Evolutionary conservation across 116 monocot species (phyloP).

Genomic region (Cymodocea nodosa): DNA sequence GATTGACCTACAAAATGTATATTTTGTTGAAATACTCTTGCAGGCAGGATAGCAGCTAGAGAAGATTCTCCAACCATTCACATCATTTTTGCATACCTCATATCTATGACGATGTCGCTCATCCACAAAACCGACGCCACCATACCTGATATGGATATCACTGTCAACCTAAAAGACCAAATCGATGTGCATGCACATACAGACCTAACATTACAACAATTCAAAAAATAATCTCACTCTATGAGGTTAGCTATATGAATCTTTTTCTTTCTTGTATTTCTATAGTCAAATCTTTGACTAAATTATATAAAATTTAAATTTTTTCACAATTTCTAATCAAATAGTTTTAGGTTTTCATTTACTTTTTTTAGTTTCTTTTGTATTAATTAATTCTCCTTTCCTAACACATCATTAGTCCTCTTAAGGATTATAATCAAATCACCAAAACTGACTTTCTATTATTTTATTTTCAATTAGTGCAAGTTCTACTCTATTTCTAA

Average conservation of each 20-base stretch:
- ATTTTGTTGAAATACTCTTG: background rate
- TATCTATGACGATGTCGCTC: slow-evolving; percentile 89
- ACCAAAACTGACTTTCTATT: no score
- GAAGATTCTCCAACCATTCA: background rate
- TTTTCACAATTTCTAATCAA: no score
- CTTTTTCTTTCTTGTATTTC: background rate
- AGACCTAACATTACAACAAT: background rate
- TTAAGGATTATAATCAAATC: no score
- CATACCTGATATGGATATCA: slow-evolving; percentile 32
- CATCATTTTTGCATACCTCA: slow-evolving; percentile 30
- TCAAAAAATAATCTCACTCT: background rate
- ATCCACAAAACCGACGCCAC: slow-evolving; percentile 37
- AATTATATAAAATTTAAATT: no score
- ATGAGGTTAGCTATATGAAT: background rate
- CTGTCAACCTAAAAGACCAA: background rate
- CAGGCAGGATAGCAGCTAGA: background rate
- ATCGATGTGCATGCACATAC: background rate
- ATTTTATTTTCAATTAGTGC: no score
- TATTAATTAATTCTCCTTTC: no score
- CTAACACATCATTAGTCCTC: no score
- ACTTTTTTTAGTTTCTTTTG: no score
- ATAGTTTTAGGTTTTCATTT: no score
- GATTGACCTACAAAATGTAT: slow-evolving; percentile 50
- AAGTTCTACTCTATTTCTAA: no score
- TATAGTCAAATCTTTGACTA: no score